Evolutionary conservation across 371 early-diverging fungal species (phyloP).

Genomic region (Mortierella sp.): DNA sequence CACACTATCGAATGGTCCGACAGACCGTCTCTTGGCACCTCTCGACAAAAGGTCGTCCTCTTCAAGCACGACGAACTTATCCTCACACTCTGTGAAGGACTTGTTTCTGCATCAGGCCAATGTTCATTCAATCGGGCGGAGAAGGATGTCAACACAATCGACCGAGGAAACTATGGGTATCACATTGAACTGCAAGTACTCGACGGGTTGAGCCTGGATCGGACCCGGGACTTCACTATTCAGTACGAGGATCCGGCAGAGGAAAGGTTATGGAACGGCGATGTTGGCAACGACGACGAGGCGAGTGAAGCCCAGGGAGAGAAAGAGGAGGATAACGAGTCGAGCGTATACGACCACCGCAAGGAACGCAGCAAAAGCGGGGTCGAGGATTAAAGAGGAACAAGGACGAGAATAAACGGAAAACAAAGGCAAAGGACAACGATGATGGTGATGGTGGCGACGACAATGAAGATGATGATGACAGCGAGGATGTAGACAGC

Average conservation of each 20-base stretch:
- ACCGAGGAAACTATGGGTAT: slow-evolving; percentile 26
- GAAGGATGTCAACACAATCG: slow-evolving; percentile 12
- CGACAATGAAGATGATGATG: neutral
- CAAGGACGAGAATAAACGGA: neutral
- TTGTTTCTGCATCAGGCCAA: slow-evolving; percentile 37
- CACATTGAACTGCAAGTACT: slow-evolving; percentile 20
- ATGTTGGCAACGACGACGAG: neutral
- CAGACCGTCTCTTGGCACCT: slow-evolving; percentile 25
- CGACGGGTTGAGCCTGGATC: slow-evolving; percentile 37
- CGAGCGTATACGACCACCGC: neutral
- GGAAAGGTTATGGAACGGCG: neutral
- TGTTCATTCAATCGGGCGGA: slow-evolving; percentile 36
- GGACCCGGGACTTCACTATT: slow-evolving; percentile 29
- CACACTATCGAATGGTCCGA: slow-evolving; percentile 45
- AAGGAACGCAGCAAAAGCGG: neutral
- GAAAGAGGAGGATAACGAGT: neutral
- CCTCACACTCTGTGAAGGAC: slow-evolving; percentile 31
- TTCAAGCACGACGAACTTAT: slow-evolving; percentile 25
- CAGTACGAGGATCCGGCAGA: neutral
- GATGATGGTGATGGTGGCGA: neutral
- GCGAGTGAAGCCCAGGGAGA: neutral
- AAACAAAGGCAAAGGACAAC: neutral
- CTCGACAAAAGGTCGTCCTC: slow-evolving; percentile 34
- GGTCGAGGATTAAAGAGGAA: neutral
- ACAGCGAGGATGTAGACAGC: neutral